Evolutionary conservation across 2,329 filamentous ascomycete species (phyloP).

Genomic region (Cladosporium sp.): DNA sequence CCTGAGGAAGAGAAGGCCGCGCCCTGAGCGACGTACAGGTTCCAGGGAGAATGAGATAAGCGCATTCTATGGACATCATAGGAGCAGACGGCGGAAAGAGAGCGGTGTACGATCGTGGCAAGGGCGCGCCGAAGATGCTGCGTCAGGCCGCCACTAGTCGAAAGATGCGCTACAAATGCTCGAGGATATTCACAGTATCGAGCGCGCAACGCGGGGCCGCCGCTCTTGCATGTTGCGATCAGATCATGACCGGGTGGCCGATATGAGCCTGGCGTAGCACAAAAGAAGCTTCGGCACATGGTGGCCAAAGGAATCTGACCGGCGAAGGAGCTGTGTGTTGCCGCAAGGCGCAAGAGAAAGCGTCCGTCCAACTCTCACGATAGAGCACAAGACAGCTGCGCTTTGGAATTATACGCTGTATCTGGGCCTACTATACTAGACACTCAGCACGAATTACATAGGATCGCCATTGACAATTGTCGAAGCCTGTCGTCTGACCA

Average conservation of each 20-base stretch:
- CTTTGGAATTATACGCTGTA: background rate
- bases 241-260: background rate
- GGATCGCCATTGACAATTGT: background rate
- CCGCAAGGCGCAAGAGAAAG: background rate
- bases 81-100: background rate
- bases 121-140: background rate
- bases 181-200: background rate
- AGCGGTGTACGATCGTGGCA: background rate
- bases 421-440: background rate
- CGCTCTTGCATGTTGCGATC: background rate
- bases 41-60: background rate
- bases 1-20: slow-evolving; percentile 36
- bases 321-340: background rate
- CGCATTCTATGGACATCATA: background rate
- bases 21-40: slow-evolving; percentile 19
- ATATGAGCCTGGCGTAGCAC: background rate
- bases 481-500: background rate
- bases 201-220: background rate
- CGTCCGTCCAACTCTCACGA: background rate
- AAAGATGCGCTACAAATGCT: background rate
- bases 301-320: background rate
- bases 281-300: background rate
- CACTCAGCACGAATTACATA: slow-evolving; percentile 1
- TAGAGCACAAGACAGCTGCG: background rate
- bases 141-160: background rate